These are phyloP conservation scores for Streptanthus diversifolius DNA, from an alignment of 345 rosid species.

Conservation along the genomic window DNA sequence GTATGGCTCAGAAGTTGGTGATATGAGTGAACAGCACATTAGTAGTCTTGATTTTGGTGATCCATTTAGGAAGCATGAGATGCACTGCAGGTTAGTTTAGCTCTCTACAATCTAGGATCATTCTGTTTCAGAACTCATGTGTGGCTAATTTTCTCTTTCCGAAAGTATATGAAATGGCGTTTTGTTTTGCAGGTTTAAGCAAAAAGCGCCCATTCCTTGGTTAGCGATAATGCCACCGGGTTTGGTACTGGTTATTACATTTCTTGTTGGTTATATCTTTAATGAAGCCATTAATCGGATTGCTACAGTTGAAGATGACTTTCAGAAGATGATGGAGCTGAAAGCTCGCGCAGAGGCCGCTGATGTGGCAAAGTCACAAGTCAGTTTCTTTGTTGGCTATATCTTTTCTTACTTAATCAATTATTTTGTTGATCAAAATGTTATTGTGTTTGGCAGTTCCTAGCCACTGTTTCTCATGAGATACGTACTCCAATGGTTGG, in stretches of 20 bases:
- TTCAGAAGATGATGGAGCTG: constrained; percentile 65
- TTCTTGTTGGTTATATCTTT: constrained; percentile 71
- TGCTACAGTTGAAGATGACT: constrained; percentile 72
- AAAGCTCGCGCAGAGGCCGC: constrained; percentile 97
- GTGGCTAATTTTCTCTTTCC: constrained; percentile 3
- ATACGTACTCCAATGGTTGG: constrained; percentile 97
- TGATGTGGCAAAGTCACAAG: constrained; percentile 94
- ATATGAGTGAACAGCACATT: constrained; percentile 55
- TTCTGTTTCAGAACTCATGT: not conserved
- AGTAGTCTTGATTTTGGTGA: constrained; percentile 92
- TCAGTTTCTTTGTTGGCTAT: not conserved
- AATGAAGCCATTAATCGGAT: constrained; percentile 68
- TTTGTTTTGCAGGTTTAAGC: constrained; percentile 60
- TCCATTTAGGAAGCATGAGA: constrained; percentile 83
- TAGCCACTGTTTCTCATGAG: constrained; percentile 97
- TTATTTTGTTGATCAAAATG: no score
- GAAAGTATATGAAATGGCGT: not conserved
- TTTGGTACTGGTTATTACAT: constrained; percentile 58
- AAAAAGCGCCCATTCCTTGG: constrained; percentile 76
- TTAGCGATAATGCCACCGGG: constrained; percentile 59
- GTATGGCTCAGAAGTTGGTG: constrained; percentile 71
- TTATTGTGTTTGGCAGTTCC: constrained; percentile 44
- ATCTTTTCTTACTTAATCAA: no score
- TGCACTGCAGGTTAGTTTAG: constrained; percentile 73
- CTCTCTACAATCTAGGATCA: not conserved